These are phyloP conservation scores for Dryas drummondii DNA, from an alignment of 306 rosid species.

Conservation along the genomic window DNA sequence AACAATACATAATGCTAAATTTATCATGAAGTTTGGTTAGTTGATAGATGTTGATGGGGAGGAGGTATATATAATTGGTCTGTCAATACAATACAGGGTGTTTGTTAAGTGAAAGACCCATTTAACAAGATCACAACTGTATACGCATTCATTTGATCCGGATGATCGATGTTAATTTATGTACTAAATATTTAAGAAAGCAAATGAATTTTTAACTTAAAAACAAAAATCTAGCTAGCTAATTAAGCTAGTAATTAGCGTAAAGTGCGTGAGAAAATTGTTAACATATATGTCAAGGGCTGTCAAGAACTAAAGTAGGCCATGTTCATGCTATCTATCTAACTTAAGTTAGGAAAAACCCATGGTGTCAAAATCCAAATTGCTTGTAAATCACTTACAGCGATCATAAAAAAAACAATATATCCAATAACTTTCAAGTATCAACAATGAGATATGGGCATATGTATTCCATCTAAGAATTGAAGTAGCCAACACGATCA, in stretches of 20 bases:
- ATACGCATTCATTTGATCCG: not conserved
- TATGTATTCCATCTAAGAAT: not conserved
- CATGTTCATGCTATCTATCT: slow-evolving; percentile 5
- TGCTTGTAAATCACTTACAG: too few species aligned
- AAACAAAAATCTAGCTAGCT: not conserved
- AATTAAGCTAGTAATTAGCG: not conserved
- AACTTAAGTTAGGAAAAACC: slow-evolving; percentile 6
- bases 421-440: too few species aligned
- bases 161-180: slow-evolving; percentile 3
- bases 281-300: not conserved
- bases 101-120: slow-evolving; percentile 26
- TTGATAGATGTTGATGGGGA: not conserved
- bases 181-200: not conserved
- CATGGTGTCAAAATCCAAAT: too few species aligned
- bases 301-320: slow-evolving; percentile 19
- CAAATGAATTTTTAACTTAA: not conserved
- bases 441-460: too few species aligned
- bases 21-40: not conserved
- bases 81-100: not conserved
- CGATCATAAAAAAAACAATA: too few species aligned
- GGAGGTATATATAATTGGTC: not conserved
- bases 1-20: too few species aligned
- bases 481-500: slow-evolving; percentile 12
- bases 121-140: slow-evolving; percentile 12
- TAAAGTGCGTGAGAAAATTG: not conserved